These are phyloP conservation scores for Amanita polypyramis DNA, from an alignment of 768 basidiomycete genomes.

Conservation along the genomic window DNA sequence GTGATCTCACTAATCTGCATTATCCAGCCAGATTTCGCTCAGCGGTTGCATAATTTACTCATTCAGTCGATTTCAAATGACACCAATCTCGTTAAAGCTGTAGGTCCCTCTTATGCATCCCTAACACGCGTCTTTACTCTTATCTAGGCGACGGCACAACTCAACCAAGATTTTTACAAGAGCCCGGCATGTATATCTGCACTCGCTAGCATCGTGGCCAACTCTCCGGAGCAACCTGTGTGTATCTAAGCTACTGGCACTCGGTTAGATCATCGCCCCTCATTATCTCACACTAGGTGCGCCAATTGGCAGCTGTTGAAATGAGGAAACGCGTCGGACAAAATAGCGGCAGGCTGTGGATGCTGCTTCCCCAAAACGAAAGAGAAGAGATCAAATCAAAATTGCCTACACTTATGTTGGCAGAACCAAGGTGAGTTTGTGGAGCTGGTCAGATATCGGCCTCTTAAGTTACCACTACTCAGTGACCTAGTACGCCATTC, in stretches of 20 bases:
- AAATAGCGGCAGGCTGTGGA: constrained; percentile 79
- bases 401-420: constrained; percentile 67
- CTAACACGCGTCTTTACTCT: constrained; percentile 4
- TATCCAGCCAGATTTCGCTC: constrained; percentile 58
- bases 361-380: constrained; percentile 49
- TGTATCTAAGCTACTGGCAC: constrained; percentile 22
- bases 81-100: constrained; percentile 81
- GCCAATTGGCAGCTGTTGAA: constrained; percentile 95
- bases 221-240: constrained; percentile 76
- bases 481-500: constrained; percentile 91
- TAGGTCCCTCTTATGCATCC: constrained; percentile 12
- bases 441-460: constrained; percentile 8
- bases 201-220: constrained; percentile 77
- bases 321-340: constrained; percentile 83
- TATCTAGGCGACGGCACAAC: constrained; percentile 73
- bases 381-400: constrained; percentile 80
- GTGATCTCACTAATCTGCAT: constrained; percentile 14
- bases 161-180: constrained; percentile 93
- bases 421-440: constrained; percentile 55
- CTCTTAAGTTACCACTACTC: constrained; percentile 12
- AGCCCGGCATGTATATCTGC: constrained; percentile 84
- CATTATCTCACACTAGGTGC: constrained; percentile 45
- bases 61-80: constrained; percentile 81
- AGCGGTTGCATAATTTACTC: constrained; percentile 78
- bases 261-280: constrained; percentile 6